phyloP scores from a whole-genome alignment of 164 flowering plant species.

The Nymphaea colorata region DNA sequence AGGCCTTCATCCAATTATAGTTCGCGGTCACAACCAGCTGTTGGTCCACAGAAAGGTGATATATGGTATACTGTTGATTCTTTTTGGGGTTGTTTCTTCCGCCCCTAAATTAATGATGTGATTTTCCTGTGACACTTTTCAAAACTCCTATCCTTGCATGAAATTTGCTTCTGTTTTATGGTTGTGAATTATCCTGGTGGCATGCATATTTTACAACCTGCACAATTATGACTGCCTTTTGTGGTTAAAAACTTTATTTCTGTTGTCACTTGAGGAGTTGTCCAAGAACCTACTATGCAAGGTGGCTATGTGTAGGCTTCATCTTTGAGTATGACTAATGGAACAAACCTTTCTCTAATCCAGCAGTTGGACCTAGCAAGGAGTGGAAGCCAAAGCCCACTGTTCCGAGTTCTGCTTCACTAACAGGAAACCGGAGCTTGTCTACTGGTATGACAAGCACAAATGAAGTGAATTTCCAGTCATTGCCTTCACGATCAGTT shows the following conservation, averaged over 20 bases:
- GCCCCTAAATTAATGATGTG: no score
- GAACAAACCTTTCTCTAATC: background rate
- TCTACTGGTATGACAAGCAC: conserved; percentile 23
- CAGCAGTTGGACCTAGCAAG: conserved; percentile 44
- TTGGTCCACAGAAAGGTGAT: conserved; percentile 34
- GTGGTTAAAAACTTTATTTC: no score
- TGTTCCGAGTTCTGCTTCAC: conserved; percentile 19
- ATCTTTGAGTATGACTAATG: no score
- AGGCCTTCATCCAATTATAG: conserved; percentile 62
- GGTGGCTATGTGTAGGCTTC: no score
- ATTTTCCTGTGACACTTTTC: no score
- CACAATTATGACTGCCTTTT: no score
- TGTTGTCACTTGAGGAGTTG: no score
- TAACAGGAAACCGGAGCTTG: conserved; percentile 23
- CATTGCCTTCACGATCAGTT: conserved; percentile 9
- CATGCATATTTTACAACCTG: no score
- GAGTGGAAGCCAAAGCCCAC: conserved; percentile 86
- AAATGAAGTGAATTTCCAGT: conserved; percentile 21
- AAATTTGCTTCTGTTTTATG: no score
- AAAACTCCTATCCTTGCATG: no score
- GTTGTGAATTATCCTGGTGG: no score
- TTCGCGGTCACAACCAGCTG: conserved; percentile 22
- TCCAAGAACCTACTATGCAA: no score
- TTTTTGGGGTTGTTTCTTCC: background rate
- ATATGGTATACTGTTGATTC: background rate